A percentile compares a stretch with the other conserved stretches of the same genome.
phyloP scores from a whole-genome alignment of 2,329 filamentous ascomycete genomes.

The Beauveria pseudobassiana region DNA sequence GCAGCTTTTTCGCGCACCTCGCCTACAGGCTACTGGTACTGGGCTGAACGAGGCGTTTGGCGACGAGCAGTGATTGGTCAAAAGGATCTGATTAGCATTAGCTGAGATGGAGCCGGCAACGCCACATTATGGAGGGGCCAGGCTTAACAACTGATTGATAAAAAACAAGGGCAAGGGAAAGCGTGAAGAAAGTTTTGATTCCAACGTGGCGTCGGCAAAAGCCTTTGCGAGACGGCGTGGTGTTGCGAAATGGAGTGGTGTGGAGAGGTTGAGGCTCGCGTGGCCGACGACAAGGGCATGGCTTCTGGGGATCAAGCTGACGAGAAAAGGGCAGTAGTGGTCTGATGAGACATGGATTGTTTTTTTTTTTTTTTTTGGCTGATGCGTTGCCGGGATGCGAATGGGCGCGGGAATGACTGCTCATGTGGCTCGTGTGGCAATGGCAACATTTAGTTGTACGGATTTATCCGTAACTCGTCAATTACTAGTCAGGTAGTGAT shows the following conservation, averaged over 20 bases:
- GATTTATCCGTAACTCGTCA: not conserved
- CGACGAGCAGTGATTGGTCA: not conserved
- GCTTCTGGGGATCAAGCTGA: not conserved
- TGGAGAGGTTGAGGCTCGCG: too few species aligned
- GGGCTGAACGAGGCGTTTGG: not conserved
- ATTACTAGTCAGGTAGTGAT: not conserved
- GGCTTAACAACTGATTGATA: conserved; percentile 6
- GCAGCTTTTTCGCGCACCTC: not conserved
- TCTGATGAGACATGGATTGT: not conserved
- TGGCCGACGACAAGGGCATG: not conserved
- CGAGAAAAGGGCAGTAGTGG: not conserved
- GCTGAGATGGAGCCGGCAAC: not conserved
- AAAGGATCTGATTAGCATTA: conserved; percentile 9
- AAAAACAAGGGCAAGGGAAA: not conserved
- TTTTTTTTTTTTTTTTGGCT: not conserved
- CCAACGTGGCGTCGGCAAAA: not conserved
- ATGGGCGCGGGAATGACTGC: not conserved
- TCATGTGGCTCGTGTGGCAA: not conserved
- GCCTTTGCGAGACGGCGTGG: not conserved
- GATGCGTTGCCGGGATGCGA: not conserved
- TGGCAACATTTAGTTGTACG: too few species aligned
- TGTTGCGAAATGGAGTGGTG: too few species aligned
- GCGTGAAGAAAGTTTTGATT: not conserved
- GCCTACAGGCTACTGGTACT: not conserved
- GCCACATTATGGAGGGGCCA: not conserved